phyloP scores from a whole-genome alignment of 75 land plant species.

The Ceratopteris richardii region DNA sequence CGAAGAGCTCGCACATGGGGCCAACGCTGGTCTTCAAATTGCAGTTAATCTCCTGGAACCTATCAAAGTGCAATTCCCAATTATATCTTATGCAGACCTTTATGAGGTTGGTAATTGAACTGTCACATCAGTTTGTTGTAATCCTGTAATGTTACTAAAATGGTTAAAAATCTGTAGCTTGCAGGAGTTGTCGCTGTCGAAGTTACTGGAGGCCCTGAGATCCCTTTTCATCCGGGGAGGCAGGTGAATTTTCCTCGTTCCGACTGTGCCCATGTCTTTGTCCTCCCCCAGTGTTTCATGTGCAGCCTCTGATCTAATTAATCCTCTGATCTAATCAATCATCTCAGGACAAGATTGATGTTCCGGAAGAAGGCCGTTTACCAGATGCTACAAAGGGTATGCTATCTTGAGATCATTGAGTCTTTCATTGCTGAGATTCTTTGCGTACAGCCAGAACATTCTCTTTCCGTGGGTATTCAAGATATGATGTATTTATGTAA shows the following conservation, averaged over 20 bases:
- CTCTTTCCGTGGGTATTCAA: no score
- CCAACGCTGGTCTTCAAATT: constrained; percentile 40
- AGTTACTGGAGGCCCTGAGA: constrained; percentile 37
- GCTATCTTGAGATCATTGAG: no score
- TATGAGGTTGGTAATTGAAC: constrained; percentile 12
- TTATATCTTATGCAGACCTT: constrained; percentile 36
- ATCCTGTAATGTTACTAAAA: neutral
- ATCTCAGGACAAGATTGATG: no score
- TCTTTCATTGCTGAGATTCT: no score
- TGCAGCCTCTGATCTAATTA: no score
- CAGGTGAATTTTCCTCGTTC: constrained; percentile 13
- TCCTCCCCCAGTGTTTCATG: no score
- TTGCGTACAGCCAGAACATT: no score
- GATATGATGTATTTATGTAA: no score
- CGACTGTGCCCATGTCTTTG: neutral
- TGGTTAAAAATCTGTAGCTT: constrained; percentile 29
- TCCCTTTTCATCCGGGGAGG: constrained; percentile 44
- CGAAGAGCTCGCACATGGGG: constrained; percentile 30
- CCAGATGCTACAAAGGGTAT: no score
- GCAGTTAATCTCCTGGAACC: constrained; percentile 37
- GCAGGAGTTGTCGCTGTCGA: constrained; percentile 49
- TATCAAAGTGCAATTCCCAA: constrained; percentile 36
- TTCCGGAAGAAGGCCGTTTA: no score
- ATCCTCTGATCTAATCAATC: no score
- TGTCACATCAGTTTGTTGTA: neutral